Conservation (phyloP, 371 early-diverging fungal species). For the Mucor plumbeus region DNA sequence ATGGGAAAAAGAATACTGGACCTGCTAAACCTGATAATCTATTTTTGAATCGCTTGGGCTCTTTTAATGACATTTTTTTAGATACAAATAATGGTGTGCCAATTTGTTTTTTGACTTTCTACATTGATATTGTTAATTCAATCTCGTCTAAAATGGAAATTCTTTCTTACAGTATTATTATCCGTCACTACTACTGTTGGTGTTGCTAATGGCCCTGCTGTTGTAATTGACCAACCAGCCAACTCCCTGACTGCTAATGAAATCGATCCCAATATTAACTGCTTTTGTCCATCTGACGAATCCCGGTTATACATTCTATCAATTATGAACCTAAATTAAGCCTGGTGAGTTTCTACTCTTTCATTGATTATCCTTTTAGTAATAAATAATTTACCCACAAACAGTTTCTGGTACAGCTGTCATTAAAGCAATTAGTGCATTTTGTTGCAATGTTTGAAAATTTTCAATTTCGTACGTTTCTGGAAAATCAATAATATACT, state of each 20-base stretch:
- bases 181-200: not conserved
- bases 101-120: slow-evolving; percentile 3
- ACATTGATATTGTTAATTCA: not conserved
- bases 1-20: slow-evolving; percentile 49
- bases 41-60: slow-evolving; percentile 25
- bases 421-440: slow-evolving; percentile 40
- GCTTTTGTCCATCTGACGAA: slow-evolving; percentile 36
- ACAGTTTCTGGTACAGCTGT: slow-evolving; percentile 41
- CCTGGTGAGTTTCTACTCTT: not conserved
- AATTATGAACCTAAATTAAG: slow-evolving; percentile 34
- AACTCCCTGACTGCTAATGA: slow-evolving; percentile 45
- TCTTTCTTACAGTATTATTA: not conserved
- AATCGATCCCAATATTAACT: slow-evolving; percentile 37
- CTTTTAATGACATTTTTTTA: slow-evolving; percentile 36
- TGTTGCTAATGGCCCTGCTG: not conserved
- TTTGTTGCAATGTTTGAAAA: slow-evolving; percentile 28
- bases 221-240: slow-evolving; percentile 35
- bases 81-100: slow-evolving; percentile 45
- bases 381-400: slow-evolving; percentile 26
- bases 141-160: not conserved
- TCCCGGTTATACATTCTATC: slow-evolving; percentile 49
- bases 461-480: slow-evolving; percentile 40
- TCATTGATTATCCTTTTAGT: not conserved
- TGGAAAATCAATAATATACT: slow-evolving; percentile 38
- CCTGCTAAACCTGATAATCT: slow-evolving; percentile 44